Evolutionary conservation across 1,284 basidiomycete species (phyloP).

Genomic region (Singerocomus inundabilis): DNA sequence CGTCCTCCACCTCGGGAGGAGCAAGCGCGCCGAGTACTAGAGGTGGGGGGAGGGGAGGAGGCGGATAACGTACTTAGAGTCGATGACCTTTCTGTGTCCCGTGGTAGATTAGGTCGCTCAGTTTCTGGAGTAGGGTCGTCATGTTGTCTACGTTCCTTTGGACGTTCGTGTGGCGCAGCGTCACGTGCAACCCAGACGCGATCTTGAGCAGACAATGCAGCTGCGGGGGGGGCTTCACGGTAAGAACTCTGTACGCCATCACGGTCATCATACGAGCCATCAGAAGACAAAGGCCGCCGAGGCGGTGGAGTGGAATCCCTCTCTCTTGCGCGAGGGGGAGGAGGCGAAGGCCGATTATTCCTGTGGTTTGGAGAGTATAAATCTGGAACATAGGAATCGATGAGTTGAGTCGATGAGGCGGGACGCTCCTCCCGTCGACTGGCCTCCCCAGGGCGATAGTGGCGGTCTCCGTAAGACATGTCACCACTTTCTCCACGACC

Average conservation of each 20-base stretch:
- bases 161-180: conserved; percentile 14
- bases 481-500: conserved; percentile 31
- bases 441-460: conserved; percentile 53
- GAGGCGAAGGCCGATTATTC: conserved; percentile 20
- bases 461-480: conserved; percentile 54
- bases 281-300: conserved; percentile 22
- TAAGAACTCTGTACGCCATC: conserved; percentile 27
- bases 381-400: conserved; percentile 35
- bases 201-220: conserved; percentile 20
- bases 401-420: conserved; percentile 23
- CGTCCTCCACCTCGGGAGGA: conserved; percentile 52
- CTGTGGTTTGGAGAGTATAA: conserved; percentile 27
- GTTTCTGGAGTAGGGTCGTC: conserved; percentile 27
- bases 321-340: conserved; percentile 25
- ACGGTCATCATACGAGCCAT: conserved; percentile 23
- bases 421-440: conserved; percentile 8
- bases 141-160: conserved; percentile 28
- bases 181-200: conserved; percentile 21
- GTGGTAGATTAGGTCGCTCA: conserved; percentile 37
- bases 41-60: conserved; percentile 51
- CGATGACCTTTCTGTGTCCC: conserved; percentile 46
- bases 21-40: conserved; percentile 40
- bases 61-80: conserved; percentile 77
- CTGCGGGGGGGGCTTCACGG: conserved; percentile 28
- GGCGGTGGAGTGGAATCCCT: conserved; percentile 20